A percentile compares a stretch with the other conserved stretches of the same genome.
These are phyloP conservation scores for Podaxis sp. DNA, from an alignment of 768 basidiomycete genomes.

Conservation along the genomic window DNA sequence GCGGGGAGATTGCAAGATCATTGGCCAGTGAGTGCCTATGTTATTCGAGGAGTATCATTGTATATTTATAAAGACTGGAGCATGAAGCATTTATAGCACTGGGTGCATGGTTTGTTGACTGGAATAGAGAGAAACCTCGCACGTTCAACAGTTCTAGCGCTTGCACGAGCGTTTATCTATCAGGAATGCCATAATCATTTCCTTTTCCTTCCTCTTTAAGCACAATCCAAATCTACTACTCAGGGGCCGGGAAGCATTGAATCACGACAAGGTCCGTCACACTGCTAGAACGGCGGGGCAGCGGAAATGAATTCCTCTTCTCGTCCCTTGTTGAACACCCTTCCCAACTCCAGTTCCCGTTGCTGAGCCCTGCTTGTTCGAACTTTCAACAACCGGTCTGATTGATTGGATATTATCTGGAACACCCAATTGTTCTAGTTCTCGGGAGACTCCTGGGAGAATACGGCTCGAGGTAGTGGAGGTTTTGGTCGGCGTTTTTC, in stretches of 20 bases:
- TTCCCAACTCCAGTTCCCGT: not conserved
- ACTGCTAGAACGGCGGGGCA: not conserved
- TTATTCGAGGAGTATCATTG: conserved; percentile 13
- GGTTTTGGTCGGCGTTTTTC: not conserved
- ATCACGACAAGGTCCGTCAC: not conserved
- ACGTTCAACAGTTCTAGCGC: not conserved
- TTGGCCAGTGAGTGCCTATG: not conserved
- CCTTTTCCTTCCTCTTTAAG: not conserved
- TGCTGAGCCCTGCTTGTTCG: not conserved
- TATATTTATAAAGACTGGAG: not conserved
- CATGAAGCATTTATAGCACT: not conserved
- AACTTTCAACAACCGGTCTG: not conserved
- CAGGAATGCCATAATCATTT: not conserved
- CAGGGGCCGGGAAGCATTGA: not conserved
- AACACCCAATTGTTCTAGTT: not conserved
- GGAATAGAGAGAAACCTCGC: not conserved
- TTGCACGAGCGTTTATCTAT: not conserved
- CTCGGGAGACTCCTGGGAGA: not conserved
- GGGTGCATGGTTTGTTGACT: not conserved
- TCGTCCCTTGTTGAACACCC: not conserved
- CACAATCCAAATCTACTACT: not conserved
- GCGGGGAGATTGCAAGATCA: not conserved
- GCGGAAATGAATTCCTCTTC: not conserved
- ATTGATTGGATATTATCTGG: not conserved
- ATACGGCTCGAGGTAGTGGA: not conserved